A percentile compares a stretch with the other conserved stretches of the same genome.
Conservation (phyloP, 2,329 filamentous ascomycete species). For the Neofusicoccum parvum region DNA sequence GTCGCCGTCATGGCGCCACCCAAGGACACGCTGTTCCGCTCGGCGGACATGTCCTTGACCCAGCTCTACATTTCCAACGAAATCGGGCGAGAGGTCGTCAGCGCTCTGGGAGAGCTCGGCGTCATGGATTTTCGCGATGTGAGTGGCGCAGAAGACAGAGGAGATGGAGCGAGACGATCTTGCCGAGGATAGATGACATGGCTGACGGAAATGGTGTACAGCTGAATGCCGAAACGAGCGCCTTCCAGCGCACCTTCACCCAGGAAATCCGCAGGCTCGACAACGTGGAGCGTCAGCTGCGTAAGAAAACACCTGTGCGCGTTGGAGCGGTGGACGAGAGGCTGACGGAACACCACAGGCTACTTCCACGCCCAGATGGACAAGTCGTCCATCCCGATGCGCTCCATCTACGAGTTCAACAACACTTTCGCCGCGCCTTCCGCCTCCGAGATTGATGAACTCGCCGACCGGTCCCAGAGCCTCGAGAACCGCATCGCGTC, state of each 20-base stretch:
- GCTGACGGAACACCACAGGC: conserved; percentile 53
- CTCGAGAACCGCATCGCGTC: conserved; percentile 89
- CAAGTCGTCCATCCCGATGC: conserved; percentile 81
- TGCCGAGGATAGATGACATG: neutral
- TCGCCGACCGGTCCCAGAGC: conserved; percentile 87
- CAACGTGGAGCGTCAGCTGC: conserved; percentile 96
- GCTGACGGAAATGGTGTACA: conserved; percentile 42
- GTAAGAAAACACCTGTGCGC: conserved; percentile 57
- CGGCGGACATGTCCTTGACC: conserved; percentile 99
- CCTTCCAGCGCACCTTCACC: conserved; percentile 96
- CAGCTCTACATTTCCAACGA: conserved; percentile 99
- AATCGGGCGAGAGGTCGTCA: conserved; percentile 96
- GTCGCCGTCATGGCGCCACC: conserved; percentile 58
- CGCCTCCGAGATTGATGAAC: conserved; percentile 93
- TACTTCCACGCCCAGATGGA: conserved; percentile 98
- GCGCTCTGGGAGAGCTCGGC: conserved; percentile 92
- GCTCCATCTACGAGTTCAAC: conserved; percentile 87
- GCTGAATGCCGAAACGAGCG: conserved; percentile 90
- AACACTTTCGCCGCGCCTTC: conserved; percentile 85
- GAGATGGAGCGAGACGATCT: neutral
- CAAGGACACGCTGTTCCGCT: conserved; percentile 97
- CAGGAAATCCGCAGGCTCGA: conserved; percentile 96
- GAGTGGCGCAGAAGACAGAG: conserved; percentile 42
- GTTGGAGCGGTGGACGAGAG: neutral
- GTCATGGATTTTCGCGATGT: conserved; percentile 98